Conservation (phyloP, 148 eudicot genomes). For the Amaranthus hypochondriacus region DNA sequence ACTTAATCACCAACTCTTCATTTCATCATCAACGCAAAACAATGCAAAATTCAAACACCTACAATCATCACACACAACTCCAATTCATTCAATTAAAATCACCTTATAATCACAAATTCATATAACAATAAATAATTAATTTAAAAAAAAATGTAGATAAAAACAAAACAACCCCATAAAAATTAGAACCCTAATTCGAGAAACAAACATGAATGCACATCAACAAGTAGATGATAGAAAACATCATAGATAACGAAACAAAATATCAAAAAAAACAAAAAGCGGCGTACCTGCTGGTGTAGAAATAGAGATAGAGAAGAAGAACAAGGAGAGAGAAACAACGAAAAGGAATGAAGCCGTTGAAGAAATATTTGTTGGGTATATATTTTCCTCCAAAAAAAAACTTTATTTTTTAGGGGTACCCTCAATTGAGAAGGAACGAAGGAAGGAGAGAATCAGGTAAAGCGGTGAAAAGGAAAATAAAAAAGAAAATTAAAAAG, state of each 20-base stretch:
- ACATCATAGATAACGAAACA: neutral
- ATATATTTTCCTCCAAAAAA: neutral
- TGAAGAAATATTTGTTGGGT: conserved; percentile 16
- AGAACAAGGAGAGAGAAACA: conserved; percentile 6
- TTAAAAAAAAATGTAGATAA: neutral
- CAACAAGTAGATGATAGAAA: neutral
- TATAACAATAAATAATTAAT: neutral
- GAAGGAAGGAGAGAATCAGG: neutral
- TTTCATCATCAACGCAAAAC: conserved; percentile 17
- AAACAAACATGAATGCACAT: conserved; percentile 18
- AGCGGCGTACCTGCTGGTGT: neutral
- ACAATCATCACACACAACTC: neutral
- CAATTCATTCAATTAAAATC: neutral
- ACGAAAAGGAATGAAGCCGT: conserved; percentile 27
- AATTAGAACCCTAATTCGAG: conserved; percentile 20
- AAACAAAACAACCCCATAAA: neutral
- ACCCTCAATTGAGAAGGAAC: neutral
- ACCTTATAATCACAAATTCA: no score
- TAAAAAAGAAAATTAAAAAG: no score
- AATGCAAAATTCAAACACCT: conserved; percentile 22
- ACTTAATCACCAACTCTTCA: conserved; percentile 18
- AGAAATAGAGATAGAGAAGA: neutral
- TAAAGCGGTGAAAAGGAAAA: neutral
- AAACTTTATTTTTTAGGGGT: neutral
- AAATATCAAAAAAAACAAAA: neutral